Evolutionary conservation across 2,329 filamentous ascomycete genomes (phyloP).

Genomic region (Aspergillus nomiae): DNA sequence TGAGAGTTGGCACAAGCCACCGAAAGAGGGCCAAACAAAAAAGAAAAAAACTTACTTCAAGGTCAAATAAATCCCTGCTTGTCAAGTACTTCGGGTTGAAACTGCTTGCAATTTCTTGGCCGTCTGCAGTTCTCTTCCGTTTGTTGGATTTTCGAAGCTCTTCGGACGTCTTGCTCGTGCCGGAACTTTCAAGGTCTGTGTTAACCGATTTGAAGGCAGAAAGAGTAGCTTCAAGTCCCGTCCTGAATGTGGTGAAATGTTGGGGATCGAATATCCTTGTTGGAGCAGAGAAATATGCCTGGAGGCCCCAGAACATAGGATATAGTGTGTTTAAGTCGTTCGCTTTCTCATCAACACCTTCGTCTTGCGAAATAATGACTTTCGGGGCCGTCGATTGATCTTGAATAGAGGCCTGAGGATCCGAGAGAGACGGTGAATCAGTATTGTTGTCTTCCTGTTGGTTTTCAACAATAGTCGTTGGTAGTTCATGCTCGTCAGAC

Average conservation of each 20-base stretch:
- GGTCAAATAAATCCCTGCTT: conserved; percentile 92
- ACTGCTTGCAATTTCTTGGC: conserved; percentile 66
- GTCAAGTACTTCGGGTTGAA: conserved; percentile 99
- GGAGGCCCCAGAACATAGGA: conserved; percentile 89
- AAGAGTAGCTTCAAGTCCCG: conserved; percentile 64
- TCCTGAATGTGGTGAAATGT: conserved; percentile 68
- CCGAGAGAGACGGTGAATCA: conserved; percentile 20
- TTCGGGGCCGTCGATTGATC: conserved; percentile 25
- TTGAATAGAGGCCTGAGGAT: conserved; percentile 16
- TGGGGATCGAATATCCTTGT: conserved; percentile 73
- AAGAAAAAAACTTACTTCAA: conserved; percentile 65
- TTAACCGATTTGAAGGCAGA: conserved; percentile 73
- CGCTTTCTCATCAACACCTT: conserved; percentile 37
- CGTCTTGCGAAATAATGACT: conserved; percentile 27
- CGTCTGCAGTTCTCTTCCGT: conserved; percentile 67
- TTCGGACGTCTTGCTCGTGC: conserved; percentile 58
- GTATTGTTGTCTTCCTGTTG: conserved; percentile 31
- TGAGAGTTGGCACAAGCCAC: conserved; percentile 23
- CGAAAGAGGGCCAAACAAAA: neutral
- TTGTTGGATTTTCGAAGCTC: conserved; percentile 68
- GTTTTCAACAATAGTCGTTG: conserved; percentile 36
- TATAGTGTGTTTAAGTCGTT: conserved; percentile 76
- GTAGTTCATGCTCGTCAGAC: conserved; percentile 40
- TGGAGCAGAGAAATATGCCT: conserved; percentile 89
- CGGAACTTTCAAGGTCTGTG: conserved; percentile 68